These are phyloP conservation scores for Zygotorulaspora chibaensis DNA, from an alignment of 805 yeast genomes.

Conservation along the genomic window DNA sequence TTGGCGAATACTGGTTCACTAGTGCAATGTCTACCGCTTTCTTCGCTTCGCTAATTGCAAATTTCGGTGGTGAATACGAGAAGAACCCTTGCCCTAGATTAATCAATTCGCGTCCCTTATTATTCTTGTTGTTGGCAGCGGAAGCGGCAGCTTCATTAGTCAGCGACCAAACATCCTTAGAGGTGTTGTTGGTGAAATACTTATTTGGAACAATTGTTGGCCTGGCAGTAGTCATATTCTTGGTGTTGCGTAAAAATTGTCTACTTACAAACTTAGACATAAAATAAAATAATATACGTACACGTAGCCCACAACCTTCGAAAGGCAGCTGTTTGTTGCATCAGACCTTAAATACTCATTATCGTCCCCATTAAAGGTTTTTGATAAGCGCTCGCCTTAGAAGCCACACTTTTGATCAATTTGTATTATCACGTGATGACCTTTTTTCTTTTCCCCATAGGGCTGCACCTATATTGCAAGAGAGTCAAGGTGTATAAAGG, in stretches of 20 bases:
- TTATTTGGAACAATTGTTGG: slow-evolving; percentile 28
- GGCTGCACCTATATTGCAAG: background rate
- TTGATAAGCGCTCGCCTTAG: background rate
- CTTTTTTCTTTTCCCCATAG: background rate
- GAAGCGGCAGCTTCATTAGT: slow-evolving; percentile 93
- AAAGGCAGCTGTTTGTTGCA: too few species aligned
- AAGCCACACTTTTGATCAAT: background rate
- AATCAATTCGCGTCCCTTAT: slow-evolving; percentile 69
- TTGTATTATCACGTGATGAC: background rate
- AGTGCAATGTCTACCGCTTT: slow-evolving; percentile 67
- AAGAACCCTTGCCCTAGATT: slow-evolving; percentile 97
- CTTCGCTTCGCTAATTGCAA: slow-evolving; percentile 79
- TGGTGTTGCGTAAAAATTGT: background rate
- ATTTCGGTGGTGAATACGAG: slow-evolving; percentile 93
- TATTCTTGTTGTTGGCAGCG: slow-evolving; percentile 49
- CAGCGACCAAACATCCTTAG: slow-evolving; percentile 91
- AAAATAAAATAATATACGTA: background rate
- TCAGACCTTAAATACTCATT: background rate
- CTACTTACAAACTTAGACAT: background rate
- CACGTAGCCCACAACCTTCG: too few species aligned
- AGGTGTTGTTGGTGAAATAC: slow-evolving; percentile 58
- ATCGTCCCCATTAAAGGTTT: background rate
- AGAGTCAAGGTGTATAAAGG: background rate
- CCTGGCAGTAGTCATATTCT: slow-evolving; percentile 12
- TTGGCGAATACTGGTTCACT: slow-evolving; percentile 88